phyloP scores from a whole-genome alignment of 139 green algal genomes.

The Nannochloris sp. region DNA sequence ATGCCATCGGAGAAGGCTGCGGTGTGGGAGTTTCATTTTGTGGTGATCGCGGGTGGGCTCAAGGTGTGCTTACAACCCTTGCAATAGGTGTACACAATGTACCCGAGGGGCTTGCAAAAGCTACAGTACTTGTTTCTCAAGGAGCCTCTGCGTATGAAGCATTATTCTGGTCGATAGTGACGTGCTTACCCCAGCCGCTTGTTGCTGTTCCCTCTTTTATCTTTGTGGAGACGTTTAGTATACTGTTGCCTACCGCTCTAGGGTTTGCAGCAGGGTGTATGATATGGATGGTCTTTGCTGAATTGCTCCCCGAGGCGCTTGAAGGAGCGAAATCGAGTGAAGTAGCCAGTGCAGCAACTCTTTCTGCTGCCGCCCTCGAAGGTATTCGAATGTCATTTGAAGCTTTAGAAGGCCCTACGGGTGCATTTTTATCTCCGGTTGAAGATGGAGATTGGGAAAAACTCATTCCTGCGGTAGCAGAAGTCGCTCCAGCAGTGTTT shows the following conservation, averaged over 20 bases:
- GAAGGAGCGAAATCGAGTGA: slow-evolving; percentile 30
- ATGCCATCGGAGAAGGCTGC: slow-evolving; percentile 91
- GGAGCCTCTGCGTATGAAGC: slow-evolving; percentile 61
- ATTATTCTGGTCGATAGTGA: slow-evolving; percentile 76
- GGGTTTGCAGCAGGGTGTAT: slow-evolving; percentile 98
- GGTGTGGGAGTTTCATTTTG: slow-evolving; percentile 89
- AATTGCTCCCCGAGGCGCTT: slow-evolving; percentile 91
- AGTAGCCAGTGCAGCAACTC: slow-evolving; percentile 81
- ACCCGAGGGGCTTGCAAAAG: slow-evolving; percentile 90
- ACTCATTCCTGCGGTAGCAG: neutral
- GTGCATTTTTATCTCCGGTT: slow-evolving; percentile 40
- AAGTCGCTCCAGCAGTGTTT: neutral
- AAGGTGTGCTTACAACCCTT: slow-evolving; percentile 86
- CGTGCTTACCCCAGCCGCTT: slow-evolving; percentile 78
- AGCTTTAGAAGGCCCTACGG: slow-evolving; percentile 58
- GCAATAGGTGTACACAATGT: slow-evolving; percentile 98
- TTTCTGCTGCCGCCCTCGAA: slow-evolving; percentile 82
- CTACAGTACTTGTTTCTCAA: slow-evolving; percentile 81
- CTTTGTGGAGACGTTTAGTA: slow-evolving; percentile 88
- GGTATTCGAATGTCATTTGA: slow-evolving; percentile 69
- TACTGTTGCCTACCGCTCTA: slow-evolving; percentile 81
- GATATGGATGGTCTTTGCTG: slow-evolving; percentile 96
- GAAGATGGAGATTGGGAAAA: neutral
- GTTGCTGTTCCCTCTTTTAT: slow-evolving; percentile 88
- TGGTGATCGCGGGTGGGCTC: slow-evolving; percentile 68